Conservation (phyloP, 2,329 filamentous ascomycete species). For the Penicillium sp. region DNA sequence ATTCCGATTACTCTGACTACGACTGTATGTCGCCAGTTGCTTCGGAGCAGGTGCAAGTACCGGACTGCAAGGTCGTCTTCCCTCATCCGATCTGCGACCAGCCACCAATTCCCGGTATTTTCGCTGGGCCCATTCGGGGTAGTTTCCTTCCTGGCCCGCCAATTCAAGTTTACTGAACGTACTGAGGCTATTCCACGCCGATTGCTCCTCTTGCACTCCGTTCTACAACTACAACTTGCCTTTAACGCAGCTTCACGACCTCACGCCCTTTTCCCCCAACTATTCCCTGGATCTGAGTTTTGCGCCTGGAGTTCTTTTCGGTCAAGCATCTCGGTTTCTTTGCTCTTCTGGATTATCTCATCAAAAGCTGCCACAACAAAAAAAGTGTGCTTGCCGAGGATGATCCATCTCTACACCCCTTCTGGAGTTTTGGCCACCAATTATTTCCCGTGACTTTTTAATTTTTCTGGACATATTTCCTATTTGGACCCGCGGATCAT, state of each 20-base stretch:
- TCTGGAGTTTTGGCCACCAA: constrained; percentile 22
- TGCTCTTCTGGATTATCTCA: background rate
- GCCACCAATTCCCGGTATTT: constrained; percentile 23
- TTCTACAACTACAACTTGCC: background rate
- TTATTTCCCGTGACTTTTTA: constrained; percentile 6
- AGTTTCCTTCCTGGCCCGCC: constrained; percentile 23
- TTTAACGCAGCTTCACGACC: background rate
- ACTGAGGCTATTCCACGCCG: constrained; percentile 18
- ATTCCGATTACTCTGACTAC: constrained; percentile 36
- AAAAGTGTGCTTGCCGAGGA: constrained; percentile 12
- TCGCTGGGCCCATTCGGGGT: constrained; percentile 7
- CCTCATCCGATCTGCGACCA: constrained; percentile 33
- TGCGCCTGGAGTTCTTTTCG: background rate
- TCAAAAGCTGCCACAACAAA: constrained; percentile 17
- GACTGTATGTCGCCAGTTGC: constrained; percentile 40
- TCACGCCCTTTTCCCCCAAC: background rate
- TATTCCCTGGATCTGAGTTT: background rate
- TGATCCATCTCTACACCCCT: background rate
- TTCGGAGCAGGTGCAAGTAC: constrained; percentile 33
- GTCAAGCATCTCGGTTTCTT: constrained; percentile 7
- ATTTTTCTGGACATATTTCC: constrained; percentile 14
- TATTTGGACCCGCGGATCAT: background rate
- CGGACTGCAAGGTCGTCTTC: constrained; percentile 33
- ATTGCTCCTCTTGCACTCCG: background rate
- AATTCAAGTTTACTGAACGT: constrained; percentile 32